A percentile compares a stretch with the other conserved stretches of the same genome.
phyloP scores from a whole-genome alignment of 768 basidiomycete genomes.

The Mrakia gelida region DNA sequence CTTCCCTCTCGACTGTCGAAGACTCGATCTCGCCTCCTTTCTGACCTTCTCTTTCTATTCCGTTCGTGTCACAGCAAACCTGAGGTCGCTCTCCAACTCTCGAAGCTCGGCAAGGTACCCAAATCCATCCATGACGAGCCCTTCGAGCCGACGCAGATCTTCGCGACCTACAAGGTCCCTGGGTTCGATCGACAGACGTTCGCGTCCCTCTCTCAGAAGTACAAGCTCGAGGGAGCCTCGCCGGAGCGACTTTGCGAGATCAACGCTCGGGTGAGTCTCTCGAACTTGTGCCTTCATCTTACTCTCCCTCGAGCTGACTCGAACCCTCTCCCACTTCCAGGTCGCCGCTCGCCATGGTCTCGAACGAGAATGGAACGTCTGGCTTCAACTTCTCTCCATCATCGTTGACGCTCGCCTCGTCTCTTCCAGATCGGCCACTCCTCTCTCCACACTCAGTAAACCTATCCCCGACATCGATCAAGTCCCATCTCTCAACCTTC shows the following conservation, averaged over 20 bases:
- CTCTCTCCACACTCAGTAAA: neutral
- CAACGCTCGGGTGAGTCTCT: constrained; percentile 48
- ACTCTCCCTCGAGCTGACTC: neutral
- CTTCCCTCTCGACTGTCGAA: neutral
- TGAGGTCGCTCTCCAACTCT: constrained; percentile 8
- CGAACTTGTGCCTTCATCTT: too few species aligned
- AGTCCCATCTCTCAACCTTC: neutral
- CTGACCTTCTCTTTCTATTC: neutral
- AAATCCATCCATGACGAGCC: constrained; percentile 62
- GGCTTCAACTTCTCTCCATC: constrained; percentile 11
- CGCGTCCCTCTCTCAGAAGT: constrained; percentile 59
- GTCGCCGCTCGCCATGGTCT: neutral
- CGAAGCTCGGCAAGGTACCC: constrained; percentile 38
- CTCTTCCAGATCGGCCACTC: neutral
- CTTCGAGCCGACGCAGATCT: constrained; percentile 55
- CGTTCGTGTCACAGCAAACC: neutral
- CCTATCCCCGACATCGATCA: constrained; percentile 1
- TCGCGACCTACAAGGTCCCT: constrained; percentile 54
- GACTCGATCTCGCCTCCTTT: neutral
- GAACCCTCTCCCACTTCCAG: neutral
- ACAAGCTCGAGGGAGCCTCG: constrained; percentile 53
- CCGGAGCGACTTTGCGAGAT: constrained; percentile 33
- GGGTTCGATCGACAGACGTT: constrained; percentile 54
- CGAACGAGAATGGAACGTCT: constrained; percentile 16
- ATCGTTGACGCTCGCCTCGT: constrained; percentile 12